A percentile compares a stretch with the other conserved stretches of the same genome.
phyloP scores from a whole-genome alignment of 2,329 filamentous ascomycete species.

The Huntiella abstrusa region DNA sequence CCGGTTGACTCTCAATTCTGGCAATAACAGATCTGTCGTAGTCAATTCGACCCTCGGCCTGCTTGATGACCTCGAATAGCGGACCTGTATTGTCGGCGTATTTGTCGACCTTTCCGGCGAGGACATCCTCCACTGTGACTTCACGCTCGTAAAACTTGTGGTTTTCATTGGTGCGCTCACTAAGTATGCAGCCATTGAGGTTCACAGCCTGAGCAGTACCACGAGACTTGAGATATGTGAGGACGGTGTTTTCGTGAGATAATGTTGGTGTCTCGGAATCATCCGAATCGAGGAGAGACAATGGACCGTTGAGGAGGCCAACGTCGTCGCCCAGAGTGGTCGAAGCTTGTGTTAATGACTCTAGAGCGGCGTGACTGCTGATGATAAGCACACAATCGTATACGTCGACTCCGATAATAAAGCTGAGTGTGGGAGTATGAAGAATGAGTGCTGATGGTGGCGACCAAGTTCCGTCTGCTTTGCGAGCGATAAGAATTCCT shows the following conservation, averaged over 20 bases:
- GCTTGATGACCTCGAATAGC: slow-evolving; percentile 67
- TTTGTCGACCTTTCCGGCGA: slow-evolving; percentile 36
- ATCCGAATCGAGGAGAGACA: slow-evolving; percentile 35
- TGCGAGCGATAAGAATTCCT: slow-evolving; percentile 67
- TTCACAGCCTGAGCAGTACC: slow-evolving; percentile 36
- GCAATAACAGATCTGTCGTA: slow-evolving; percentile 51
- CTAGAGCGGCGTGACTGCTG: slow-evolving; percentile 67
- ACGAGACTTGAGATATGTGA: slow-evolving; percentile 39
- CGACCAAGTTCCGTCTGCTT: slow-evolving; percentile 76
- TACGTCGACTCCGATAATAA: slow-evolving; percentile 79
- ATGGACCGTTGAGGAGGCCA: slow-evolving; percentile 55
- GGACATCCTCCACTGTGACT: slow-evolving; percentile 34
- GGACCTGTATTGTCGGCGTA: slow-evolving; percentile 35
- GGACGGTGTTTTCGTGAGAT: slow-evolving; percentile 28
- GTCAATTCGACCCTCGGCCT: slow-evolving; percentile 66
- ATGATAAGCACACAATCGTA: slow-evolving; percentile 93
- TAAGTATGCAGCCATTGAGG: slow-evolving; percentile 36
- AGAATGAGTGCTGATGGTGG: slow-evolving; percentile 79
- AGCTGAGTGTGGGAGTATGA: slow-evolving; percentile 75
- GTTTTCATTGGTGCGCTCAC: slow-evolving; percentile 39
- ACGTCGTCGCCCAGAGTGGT: slow-evolving; percentile 71
- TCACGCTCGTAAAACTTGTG: slow-evolving; percentile 35
- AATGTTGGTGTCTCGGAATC: slow-evolving; percentile 33
- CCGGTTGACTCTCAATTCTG: slow-evolving; percentile 41
- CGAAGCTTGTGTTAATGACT: slow-evolving; percentile 62